Evolutionary conservation across 352 stramenopile genomes (phyloP), one percentile per base, ranked within the genome.

Genomic region (Phytophthora tentaculata): DNA sequence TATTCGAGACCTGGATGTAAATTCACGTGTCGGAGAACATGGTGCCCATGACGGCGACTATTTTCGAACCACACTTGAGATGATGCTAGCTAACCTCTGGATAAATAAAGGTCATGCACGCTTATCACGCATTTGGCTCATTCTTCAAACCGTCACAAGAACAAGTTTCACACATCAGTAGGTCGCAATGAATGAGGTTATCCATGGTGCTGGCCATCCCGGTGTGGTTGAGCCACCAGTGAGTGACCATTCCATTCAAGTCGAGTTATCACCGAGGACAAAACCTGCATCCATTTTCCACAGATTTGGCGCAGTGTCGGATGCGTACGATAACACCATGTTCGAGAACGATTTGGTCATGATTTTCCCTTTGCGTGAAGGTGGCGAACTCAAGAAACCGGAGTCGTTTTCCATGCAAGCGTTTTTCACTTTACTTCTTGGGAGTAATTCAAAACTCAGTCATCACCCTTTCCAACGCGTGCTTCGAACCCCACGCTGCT

Each of bases 341-440:
- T 91, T 87, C 69, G 82, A 82, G 47, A 74, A 84, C 62, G 84
- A 92, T 50, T 70, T 91, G 44, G 84, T 92, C 50, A 80, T 92
- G 79, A 86, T 92, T 61, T 92, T 92, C 51, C 71, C 82, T 10
- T 71, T 77, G 20, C 81, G 80, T 22, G 68, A 83, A 45, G 78
- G 77, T 49, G 83, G 80, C 16, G 81, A 91, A 51, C n/a, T 52
- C 48, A 91, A 89, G 68, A 75, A 81, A 45, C 68, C 71, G 2
- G 67, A 84, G 19, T 52, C 76, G 2, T 93, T 88, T 53, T 84
- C 79, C 17, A 61, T 80, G 19, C 47, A 87, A 29, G 67, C 71
- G n/a, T 93, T 89, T 55, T 77, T 88, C 9, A 48, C 80, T 44
- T 71, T 90, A 20, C 63, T 93, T 9, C 73, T 83, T n/a, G 83